Conservation (phyloP, 2,329 filamentous ascomycete genomes). For the Penicillium frequentans region DNA sequence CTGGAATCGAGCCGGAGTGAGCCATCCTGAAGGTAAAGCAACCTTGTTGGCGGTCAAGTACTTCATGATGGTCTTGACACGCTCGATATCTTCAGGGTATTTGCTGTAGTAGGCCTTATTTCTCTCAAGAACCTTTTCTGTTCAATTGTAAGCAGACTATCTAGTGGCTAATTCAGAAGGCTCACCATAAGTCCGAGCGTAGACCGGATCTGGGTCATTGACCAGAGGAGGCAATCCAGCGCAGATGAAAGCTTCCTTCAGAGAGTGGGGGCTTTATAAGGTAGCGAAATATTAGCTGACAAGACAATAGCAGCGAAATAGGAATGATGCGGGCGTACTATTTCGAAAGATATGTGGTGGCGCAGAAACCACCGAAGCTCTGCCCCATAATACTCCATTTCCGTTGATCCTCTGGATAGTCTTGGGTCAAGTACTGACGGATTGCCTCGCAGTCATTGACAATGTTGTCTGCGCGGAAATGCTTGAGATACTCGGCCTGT, state of each 20-base stretch:
- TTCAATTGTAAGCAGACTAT: slow-evolving; percentile 10
- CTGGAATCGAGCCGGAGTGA: slow-evolving; percentile 74
- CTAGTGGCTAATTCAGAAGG: not conserved
- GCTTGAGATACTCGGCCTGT: slow-evolving; percentile 78
- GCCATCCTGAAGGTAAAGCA: slow-evolving; percentile 65
- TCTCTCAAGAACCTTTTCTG: slow-evolving; percentile 64
- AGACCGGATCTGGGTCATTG: slow-evolving; percentile 71
- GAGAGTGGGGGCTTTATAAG: slow-evolving; percentile 60
- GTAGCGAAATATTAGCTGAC: not conserved
- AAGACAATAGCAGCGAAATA: not conserved
- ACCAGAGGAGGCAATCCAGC: slow-evolving; percentile 81
- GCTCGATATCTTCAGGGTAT: slow-evolving; percentile 74
- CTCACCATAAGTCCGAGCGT: slow-evolving; percentile 64
- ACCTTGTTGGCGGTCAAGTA: slow-evolving; percentile 65
- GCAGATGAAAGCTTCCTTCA: slow-evolving; percentile 80
- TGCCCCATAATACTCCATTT: slow-evolving; percentile 88
- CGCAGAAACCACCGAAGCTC: slow-evolving; percentile 88
- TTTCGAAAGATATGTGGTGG: slow-evolving; percentile 78
- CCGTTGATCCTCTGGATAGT: slow-evolving; percentile 67
- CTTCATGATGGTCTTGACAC: slow-evolving; percentile 65
- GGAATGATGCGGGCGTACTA: slow-evolving; percentile 43
- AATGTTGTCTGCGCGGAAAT: slow-evolving; percentile 86
- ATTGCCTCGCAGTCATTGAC: slow-evolving; percentile 88
- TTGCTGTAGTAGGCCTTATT: slow-evolving; percentile 82
- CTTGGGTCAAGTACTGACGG: slow-evolving; percentile 68